Base-by-base conservation (phyloP, 257 asterid species). In the Paraleonurus japonicus region DNA sequence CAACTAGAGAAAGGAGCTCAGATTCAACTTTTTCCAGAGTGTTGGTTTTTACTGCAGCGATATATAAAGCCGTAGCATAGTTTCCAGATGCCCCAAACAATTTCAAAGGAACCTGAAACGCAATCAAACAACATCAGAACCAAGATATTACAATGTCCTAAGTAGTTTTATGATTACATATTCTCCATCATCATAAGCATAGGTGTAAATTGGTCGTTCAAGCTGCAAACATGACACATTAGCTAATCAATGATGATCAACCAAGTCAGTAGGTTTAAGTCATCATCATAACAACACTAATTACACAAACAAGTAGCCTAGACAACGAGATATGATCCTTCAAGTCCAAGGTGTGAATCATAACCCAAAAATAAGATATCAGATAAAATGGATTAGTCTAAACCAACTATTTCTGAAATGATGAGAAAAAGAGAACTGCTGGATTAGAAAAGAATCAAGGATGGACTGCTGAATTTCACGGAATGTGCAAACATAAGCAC, bases 31-130 rank as follows among this genome's bases (percentile, higher is more conserved):
- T 88, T 57, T 95, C 98, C 83, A 95, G 80, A 39, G 69, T 45
- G 64, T 88, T 92, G 45, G 86, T 89, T 81, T 88, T 95, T 71
- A 89, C 98, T 10, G 97, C 88, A 66, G 94, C 81, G 22, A 91
- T 82, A 82, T 94, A 94, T 78, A 95, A 77, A 33, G 98, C 96
- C 0, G 98, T 81, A 55, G 98, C 96, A 82, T 95, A 95, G 85
- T 95, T 92, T 75, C 96, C 98, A 80, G 93, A 85, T 43, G 81
- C 87, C 15, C 98, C 99, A 76, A 76, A 95, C 95, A 91, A 70
- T 4, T 83, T 82, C 77, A 95, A 8, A 2, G 97, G 99, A 72
- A 94, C 93, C 99, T 89, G 79, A 70, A 75, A 71, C 64, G 61
- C 66, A 58, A 66, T 48, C 30, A 60, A 53, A 20, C 26, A 54